Evolutionary conservation across 2,329 filamentous ascomycete genomes (phyloP), one percentile per base, ranked within the genome.

Genomic region (Aureobasidium namibiae): DNA sequence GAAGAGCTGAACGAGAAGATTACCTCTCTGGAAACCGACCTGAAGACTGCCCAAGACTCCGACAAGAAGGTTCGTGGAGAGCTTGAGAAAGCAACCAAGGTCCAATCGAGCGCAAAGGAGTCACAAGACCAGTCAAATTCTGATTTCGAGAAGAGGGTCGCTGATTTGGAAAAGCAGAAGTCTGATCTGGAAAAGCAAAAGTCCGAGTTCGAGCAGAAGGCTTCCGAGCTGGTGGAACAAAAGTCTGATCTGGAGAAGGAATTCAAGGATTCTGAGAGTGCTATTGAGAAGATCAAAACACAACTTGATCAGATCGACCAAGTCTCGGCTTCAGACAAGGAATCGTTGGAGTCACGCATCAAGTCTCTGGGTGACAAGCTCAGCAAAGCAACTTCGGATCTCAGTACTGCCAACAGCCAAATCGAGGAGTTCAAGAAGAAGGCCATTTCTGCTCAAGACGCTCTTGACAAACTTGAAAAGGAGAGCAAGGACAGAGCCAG

Each of bases 1-100:
- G 81, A 84, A 56, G 81, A 79, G 46, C 81, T 97, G 14, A 86
- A 86, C 64, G 73, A 77, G 3, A 84, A 94, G 65, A 83, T 95
- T 29, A 78, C 82, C 21, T 79, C 76, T 1, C 76, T 96, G 23
- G 85, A 87, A 71, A 77, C 82, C 3, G 88, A 95, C 65, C 77
- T 96, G 4, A 80, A 82, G 2, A 82, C 84, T 24, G 56, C 56
- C 13, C 36, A 46, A 13, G 50, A 63, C 6, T 33, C 49, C 8
- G 42, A 46, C 14, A 24, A 54, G 52, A 44, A 60, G 34, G 45
- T 33, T 10, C 41, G 49, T 13, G 46, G 44, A 13, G 41, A 42
- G n/a, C 36, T 56, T 13, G 59, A 61, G 18, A 45, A 61, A 33
- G 52, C 38, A 10, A 26, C 33, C 13, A 50, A 50, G 26, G 53